A percentile compares a stretch with the other conserved stretches of the same genome.
phyloP scores from a whole-genome alignment of 495 filamentous ascomycete genomes.

The Jackrogersella minutella region DNA sequence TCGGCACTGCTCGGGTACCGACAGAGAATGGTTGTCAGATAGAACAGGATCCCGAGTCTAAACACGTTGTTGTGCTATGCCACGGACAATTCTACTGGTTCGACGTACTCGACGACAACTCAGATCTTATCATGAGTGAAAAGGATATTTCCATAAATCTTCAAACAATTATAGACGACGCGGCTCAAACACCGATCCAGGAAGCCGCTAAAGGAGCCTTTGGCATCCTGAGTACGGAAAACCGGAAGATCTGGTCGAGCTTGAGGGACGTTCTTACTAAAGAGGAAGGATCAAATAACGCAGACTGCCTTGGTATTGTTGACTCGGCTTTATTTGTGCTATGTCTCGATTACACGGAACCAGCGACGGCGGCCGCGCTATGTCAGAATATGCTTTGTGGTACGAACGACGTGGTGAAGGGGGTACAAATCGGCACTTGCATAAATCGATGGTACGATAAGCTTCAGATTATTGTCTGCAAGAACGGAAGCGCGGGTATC shows the following conservation, averaged over 20 bases:
- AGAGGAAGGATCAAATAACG: conserved; percentile 89
- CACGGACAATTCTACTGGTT: conserved; percentile 99
- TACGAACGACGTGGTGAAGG: conserved; percentile 87
- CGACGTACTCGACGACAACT: conserved; percentile 93
- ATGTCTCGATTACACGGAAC: conserved; percentile 92
- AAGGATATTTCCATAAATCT: conserved; percentile 92
- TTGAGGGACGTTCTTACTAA: conserved; percentile 87
- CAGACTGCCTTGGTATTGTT: conserved; percentile 91
- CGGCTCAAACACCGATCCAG: conserved; percentile 84
- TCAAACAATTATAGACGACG: conserved; percentile 91
- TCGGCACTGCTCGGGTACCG: conserved; percentile 93
- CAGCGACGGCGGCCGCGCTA: conserved; percentile 76
- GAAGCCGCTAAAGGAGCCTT: conserved; percentile 93
- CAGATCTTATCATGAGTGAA: conserved; percentile 96
- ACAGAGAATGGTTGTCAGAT: conserved; percentile 97
- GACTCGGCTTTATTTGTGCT: conserved; percentile 93
- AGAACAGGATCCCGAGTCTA: conserved; percentile 86
- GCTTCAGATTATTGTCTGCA: conserved; percentile 98
- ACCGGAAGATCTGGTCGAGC: conserved; percentile 93
- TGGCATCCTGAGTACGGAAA: conserved; percentile 94
- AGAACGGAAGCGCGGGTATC: conserved; percentile 97
- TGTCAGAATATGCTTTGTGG: conserved; percentile 99
- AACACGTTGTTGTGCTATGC: conserved; percentile 93
- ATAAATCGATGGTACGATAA: conserved; percentile 99
- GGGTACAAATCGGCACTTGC: conserved; percentile 96